Conservation (phyloP, 2,329 filamentous ascomycete species). For the Sporothrix brasiliensis region DNA sequence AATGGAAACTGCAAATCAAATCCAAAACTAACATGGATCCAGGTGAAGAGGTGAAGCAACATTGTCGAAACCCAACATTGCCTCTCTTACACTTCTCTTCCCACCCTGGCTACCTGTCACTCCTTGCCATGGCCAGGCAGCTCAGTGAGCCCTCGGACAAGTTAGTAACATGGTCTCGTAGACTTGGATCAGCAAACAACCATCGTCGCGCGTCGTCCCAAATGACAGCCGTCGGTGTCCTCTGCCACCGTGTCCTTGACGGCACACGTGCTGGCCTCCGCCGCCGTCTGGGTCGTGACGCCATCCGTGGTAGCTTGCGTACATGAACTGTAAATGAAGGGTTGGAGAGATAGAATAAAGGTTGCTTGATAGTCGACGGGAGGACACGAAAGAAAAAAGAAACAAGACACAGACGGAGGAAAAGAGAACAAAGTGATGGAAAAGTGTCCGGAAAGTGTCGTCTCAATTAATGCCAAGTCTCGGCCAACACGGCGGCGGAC, state of each 20-base stretch:
- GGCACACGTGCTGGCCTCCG: slow-evolving; percentile 43
- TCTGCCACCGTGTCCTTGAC: slow-evolving; percentile 41
- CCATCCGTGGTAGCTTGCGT: slow-evolving; percentile 14
- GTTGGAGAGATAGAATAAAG: not conserved
- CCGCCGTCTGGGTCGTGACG: slow-evolving; percentile 42
- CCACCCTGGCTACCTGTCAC: not conserved
- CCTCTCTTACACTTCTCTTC: not conserved
- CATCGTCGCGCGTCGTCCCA: too few species aligned
- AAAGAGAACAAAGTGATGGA: not conserved
- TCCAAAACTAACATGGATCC: not conserved
- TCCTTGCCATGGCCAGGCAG: slow-evolving; percentile 34
- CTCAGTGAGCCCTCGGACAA: slow-evolving; percentile 27
- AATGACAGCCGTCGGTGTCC: slow-evolving; percentile 44
- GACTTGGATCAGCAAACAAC: too few species aligned
- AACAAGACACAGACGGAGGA: not conserved
- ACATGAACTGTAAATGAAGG: not conserved
- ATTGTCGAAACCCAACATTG: too few species aligned
- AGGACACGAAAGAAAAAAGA: not conserved
- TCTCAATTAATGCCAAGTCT: slow-evolving; percentile 5
- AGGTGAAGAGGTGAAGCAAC: too few species aligned
- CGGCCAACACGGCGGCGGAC: not conserved
- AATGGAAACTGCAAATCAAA: not conserved
- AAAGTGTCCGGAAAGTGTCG: not conserved
- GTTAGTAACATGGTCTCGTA: not conserved
- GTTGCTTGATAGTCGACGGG: not conserved